phyloP scores from a whole-genome alignment of 345 rosid genomes.

The Eucalyptus cloeziana region DNA sequence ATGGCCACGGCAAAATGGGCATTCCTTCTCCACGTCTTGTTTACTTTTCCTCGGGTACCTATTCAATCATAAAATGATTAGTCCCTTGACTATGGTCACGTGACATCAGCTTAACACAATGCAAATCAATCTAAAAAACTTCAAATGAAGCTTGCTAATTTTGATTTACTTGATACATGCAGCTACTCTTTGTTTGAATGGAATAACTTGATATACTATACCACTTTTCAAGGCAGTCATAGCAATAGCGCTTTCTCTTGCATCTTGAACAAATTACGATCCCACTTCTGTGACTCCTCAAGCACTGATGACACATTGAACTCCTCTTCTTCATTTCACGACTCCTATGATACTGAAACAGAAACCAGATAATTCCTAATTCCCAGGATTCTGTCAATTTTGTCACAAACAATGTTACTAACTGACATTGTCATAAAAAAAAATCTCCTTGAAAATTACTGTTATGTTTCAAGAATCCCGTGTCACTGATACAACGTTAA shows the following conservation, averaged over 20 bases:
- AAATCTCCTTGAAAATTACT: not conserved
- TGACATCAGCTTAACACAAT: not conserved
- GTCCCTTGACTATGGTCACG: not conserved
- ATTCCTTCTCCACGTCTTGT: conserved; percentile 24
- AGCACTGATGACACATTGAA: conserved; percentile 40
- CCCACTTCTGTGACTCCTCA: conserved; percentile 12
- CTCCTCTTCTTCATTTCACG: conserved; percentile 3
- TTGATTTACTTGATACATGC: not conserved
- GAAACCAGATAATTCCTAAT: not conserved
- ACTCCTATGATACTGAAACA: conserved; percentile 9
- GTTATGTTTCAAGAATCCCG: not conserved
- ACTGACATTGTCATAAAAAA: not conserved
- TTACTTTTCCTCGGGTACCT: conserved; percentile 40
- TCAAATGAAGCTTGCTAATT: not conserved
- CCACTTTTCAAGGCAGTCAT: conserved; percentile 43
- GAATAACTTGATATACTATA: not conserved
- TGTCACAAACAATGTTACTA: not conserved
- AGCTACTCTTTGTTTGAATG: not conserved
- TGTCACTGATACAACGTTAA: not conserved
- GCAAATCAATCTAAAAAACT: not conserved
- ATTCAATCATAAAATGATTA: not conserved
- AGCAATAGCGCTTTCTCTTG: conserved; percentile 39
- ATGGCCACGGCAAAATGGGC: conserved; percentile 40
- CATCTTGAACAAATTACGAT: conserved; percentile 29
- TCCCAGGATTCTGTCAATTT: not conserved